Evolutionary conservation across 2,329 filamentous ascomycete species (phyloP).

Genomic region (Xylariaceae sp.): DNA sequence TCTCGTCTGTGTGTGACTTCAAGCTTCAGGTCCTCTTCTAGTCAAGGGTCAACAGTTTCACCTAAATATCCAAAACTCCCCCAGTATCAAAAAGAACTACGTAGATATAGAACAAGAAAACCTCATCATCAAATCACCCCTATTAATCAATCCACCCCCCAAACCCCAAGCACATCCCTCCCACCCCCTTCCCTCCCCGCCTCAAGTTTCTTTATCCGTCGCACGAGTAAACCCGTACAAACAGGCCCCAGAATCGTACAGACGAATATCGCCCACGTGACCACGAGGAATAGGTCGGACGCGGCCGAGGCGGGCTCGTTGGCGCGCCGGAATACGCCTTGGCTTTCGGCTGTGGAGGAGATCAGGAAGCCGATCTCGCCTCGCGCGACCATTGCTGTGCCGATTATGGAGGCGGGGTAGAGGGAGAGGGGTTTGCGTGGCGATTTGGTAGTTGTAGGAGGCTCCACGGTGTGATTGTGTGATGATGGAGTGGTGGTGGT

Average conservation of each 20-base stretch:
- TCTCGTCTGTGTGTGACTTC: too few species aligned
- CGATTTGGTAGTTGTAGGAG: not conserved
- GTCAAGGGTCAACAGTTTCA: too few species aligned
- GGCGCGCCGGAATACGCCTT: constrained; percentile 36
- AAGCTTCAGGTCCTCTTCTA: too few species aligned
- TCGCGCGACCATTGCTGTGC: constrained; percentile 65
- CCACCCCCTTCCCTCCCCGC: constrained; percentile 7
- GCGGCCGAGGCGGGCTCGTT: constrained; percentile 15
- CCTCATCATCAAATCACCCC: too few species aligned
- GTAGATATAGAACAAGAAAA: too few species aligned
- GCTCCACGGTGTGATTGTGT: not conserved
- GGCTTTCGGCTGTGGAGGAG: constrained; percentile 58
- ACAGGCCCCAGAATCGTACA: constrained; percentile 51
- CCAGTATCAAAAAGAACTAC: too few species aligned
- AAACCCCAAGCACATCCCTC: constrained; percentile 28
- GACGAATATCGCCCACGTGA: constrained; percentile 51
- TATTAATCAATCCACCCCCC: constrained; percentile 23
- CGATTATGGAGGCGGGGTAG: constrained; percentile 62
- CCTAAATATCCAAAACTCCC: too few species aligned
- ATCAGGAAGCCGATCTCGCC: constrained; percentile 79
- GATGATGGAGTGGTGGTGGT: not conserved
- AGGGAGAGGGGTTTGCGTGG: constrained; percentile 52
- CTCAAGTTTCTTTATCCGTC: constrained; percentile 36
- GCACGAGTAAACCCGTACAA: constrained; percentile 43
- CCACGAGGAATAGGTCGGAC: constrained; percentile 47